A percentile compares a stretch with the other conserved stretches of the same genome.
Evolutionary conservation across 1,139 yeast species (phyloP).

Genomic region (Debaryomycetaceae sp.): DNA sequence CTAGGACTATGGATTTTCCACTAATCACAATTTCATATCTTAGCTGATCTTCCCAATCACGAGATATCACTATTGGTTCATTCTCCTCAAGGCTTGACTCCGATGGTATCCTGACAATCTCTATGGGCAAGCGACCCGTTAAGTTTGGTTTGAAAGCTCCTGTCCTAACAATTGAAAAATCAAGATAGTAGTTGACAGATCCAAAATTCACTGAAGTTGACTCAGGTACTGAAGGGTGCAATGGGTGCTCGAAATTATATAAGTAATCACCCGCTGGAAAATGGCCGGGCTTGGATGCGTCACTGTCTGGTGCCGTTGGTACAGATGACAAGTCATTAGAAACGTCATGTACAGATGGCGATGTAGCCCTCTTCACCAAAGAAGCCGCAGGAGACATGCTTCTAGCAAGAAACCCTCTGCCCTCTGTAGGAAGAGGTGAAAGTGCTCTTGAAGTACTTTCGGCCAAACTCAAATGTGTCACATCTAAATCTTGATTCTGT

Average conservation of each 20-base stretch:
- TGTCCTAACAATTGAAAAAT: slow-evolving; percentile 64
- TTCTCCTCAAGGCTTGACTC: slow-evolving; percentile 80
- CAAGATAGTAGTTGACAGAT: slow-evolving; percentile 62
- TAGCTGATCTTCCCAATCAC: slow-evolving; percentile 92
- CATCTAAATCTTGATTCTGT: slow-evolving; percentile 18
- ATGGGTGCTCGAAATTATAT: slow-evolving; percentile 86
- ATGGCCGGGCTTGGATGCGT: slow-evolving; percentile 24
- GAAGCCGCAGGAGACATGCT: slow-evolving; percentile 25
- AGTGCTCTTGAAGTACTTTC: slow-evolving; percentile 17
- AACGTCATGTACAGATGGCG: slow-evolving; percentile 25
- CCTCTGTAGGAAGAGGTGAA: slow-evolving; percentile 15
- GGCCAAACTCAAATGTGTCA: slow-evolving; percentile 29
- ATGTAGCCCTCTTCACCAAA: slow-evolving; percentile 39
- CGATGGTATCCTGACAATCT: slow-evolving; percentile 70
- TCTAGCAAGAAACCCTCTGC: slow-evolving; percentile 23
- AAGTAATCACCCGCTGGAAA: slow-evolving; percentile 81
- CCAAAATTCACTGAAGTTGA: slow-evolving; percentile 79
- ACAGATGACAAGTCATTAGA: slow-evolving; percentile 20
- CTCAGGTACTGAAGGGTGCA: slow-evolving; percentile 83
- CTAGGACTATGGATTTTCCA: slow-evolving; percentile 80
- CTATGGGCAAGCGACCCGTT: slow-evolving; percentile 59
- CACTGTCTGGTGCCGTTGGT: slow-evolving; percentile 15
- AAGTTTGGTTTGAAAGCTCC: slow-evolving; percentile 86
- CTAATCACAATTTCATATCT: slow-evolving; percentile 87
- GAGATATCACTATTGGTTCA: slow-evolving; percentile 86